These are phyloP conservation scores for Podaxis sp. DNA, from an alignment of 768 basidiomycete genomes.

Conservation along the genomic window DNA sequence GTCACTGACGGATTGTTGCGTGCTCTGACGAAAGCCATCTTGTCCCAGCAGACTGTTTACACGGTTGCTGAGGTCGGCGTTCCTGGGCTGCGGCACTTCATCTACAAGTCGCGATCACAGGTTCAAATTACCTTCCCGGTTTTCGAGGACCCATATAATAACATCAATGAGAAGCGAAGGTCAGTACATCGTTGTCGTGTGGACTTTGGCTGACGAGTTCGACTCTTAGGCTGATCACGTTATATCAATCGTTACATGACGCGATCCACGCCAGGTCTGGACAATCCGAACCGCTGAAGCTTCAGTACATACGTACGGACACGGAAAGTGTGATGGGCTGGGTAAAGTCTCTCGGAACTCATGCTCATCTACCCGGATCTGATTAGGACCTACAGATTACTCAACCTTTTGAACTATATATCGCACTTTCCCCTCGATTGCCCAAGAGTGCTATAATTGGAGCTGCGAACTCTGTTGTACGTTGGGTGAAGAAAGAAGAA, in stretches of 20 bases:
- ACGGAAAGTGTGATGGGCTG: conserved; percentile 92
- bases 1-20: conserved; percentile 55
- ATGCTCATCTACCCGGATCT: background rate
- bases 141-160: conserved; percentile 87
- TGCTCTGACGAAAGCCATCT: conserved; percentile 47
- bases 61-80: conserved; percentile 76
- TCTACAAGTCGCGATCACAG: conserved; percentile 87
- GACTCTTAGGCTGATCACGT: conserved; percentile 63
- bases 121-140: conserved; percentile 86
- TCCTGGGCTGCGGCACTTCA: conserved; percentile 89
- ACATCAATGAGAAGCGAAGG: conserved; percentile 58
- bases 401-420: conserved; percentile 89
- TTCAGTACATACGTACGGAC: conserved; percentile 84
- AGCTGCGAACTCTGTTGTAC: conserved; percentile 84
- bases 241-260: conserved; percentile 89
- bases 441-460: conserved; percentile 88
- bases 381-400: conserved; percentile 61
- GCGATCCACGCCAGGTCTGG: conserved; percentile 88
- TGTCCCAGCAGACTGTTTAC: conserved; percentile 56
- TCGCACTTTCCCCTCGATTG: conserved; percentile 75
- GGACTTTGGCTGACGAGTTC: background rate
- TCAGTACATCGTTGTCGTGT: conserved; percentile 23
- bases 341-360: conserved; percentile 49
- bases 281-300: conserved; percentile 74
- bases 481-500: conserved; percentile 93